Percentiles rank a stretch among this genome's conserved stretches.
Evolutionary conservation across 2,329 filamentous ascomycete genomes (phyloP).

Genomic region (Fusarium guadeloupense): DNA sequence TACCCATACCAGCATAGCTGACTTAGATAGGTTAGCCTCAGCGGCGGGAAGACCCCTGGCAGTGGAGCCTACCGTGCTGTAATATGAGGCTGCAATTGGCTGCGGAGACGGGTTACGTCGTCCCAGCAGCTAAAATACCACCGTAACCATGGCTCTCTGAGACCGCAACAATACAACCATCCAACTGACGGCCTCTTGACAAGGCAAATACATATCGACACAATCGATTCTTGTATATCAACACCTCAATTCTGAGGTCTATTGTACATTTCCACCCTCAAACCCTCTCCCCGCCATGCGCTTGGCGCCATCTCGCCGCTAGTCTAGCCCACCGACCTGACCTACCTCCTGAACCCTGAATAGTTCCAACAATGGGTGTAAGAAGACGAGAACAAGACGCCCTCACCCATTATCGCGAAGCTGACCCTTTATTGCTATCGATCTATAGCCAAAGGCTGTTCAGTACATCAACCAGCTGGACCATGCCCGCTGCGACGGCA

Average conservation of each 20-base stretch:
- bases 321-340: conserved; percentile 26
- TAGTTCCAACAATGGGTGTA: conserved; percentile 50
- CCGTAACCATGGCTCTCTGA: conserved; percentile 16
- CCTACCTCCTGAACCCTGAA: conserved; percentile 46
- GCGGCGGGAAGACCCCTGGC: conserved; percentile 39
- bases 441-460: conserved; percentile 73
- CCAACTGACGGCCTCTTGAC: conserved; percentile 9
- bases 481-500: conserved; percentile 84
- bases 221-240: background rate
- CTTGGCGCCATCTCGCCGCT: conserved; percentile 36
- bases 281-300: conserved; percentile 34
- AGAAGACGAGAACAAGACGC: conserved; percentile 32
- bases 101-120: conserved; percentile 25
- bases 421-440: conserved; percentile 36
- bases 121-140: conserved; percentile 35
- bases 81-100: conserved; percentile 41
- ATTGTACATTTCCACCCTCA: background rate
- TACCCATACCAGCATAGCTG: background rate
- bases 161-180: conserved; percentile 26
- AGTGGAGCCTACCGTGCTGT: conserved; percentile 39
- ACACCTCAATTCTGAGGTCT: conserved; percentile 8
- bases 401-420: conserved; percentile 9
- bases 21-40: conserved; percentile 30
- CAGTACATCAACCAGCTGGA: conserved; percentile 87
- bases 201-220: background rate